Evolutionary conservation across 805 yeast species (phyloP).

Genomic region (Ogataea neopini): DNA sequence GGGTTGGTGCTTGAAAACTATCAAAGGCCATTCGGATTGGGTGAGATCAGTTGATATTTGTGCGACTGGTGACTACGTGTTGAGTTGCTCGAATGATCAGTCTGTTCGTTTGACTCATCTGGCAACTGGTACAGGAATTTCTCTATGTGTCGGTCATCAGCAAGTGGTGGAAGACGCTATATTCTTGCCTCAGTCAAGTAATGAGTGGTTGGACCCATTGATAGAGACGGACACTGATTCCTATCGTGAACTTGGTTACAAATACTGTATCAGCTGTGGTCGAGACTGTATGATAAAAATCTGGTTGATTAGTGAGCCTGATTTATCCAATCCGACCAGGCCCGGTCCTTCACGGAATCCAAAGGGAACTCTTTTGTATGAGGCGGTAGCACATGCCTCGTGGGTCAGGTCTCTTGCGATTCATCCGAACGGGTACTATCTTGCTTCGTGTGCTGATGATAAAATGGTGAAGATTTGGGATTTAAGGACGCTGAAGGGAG

Average conservation of each 20-base stretch:
- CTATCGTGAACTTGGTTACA: constrained; percentile 52
- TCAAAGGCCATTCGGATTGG: constrained; percentile 88
- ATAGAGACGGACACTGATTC: constrained; percentile 28
- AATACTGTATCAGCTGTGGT: constrained; percentile 75
- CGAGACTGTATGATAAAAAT: constrained; percentile 73
- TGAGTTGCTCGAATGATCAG: constrained; percentile 81
- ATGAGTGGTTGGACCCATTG: constrained; percentile 48
- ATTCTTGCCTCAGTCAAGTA: constrained; percentile 59
- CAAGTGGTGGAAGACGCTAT: constrained; percentile 79
- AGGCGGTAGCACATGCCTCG: constrained; percentile 73
- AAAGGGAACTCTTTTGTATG: constrained; percentile 57
- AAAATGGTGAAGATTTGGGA: constrained; percentile 80
- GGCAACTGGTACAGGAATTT: constrained; percentile 67
- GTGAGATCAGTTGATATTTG: constrained; percentile 62
- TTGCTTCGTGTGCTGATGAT: constrained; percentile 80
- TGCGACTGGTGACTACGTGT: constrained; percentile 52
- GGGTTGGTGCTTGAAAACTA: constrained; percentile 67
- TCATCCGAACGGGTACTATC: constrained; percentile 74
- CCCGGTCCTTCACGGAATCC: constrained; percentile 55
- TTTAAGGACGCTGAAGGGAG: constrained; percentile 38
- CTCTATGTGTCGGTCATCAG: constrained; percentile 70
- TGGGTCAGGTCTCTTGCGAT: constrained; percentile 76
- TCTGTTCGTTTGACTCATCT: constrained; percentile 64
- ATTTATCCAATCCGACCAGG: constrained; percentile 41
- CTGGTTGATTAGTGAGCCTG: constrained; percentile 78